These are phyloP conservation scores for Rubia tinctorum DNA, from an alignment of 305 asterid genomes.

Conservation along the genomic window DNA sequence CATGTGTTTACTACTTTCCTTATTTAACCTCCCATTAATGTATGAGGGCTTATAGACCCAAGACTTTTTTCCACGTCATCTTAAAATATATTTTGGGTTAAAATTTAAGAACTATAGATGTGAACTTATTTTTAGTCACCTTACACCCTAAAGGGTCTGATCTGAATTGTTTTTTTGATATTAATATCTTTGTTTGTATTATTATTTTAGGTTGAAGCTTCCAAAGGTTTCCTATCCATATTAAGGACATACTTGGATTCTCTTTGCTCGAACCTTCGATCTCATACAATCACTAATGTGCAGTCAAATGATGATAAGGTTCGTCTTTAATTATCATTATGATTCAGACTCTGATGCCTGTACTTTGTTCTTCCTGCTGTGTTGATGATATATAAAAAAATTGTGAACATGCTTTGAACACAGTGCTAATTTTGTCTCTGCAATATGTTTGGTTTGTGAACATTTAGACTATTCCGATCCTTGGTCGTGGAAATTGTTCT, in stretches of 20 bases:
- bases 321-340: conserved; percentile 15
- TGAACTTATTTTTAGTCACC: background rate
- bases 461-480: background rate
- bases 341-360: background rate
- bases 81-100: background rate
- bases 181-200: background rate
- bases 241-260: conserved; percentile 80
- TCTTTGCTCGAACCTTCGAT: conserved; percentile 79
- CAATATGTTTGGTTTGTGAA: background rate
- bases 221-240: conserved; percentile 69
- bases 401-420: background rate
- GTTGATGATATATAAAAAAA: background rate
- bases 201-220: conserved; percentile 79
- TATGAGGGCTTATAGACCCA: background rate
- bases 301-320: conserved; percentile 99
- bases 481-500: background rate
- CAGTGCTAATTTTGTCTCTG: background rate
- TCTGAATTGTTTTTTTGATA: background rate
- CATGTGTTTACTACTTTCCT: too few species aligned
- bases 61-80: background rate
- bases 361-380: background rate
- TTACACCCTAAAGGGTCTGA: background rate
- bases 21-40: too few species aligned
- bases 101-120: background rate
- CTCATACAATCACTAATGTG: conserved; percentile 97